Conservation (phyloP, 2,329 filamentous ascomycete genomes). For the Stenocarpella maydis region DNA sequence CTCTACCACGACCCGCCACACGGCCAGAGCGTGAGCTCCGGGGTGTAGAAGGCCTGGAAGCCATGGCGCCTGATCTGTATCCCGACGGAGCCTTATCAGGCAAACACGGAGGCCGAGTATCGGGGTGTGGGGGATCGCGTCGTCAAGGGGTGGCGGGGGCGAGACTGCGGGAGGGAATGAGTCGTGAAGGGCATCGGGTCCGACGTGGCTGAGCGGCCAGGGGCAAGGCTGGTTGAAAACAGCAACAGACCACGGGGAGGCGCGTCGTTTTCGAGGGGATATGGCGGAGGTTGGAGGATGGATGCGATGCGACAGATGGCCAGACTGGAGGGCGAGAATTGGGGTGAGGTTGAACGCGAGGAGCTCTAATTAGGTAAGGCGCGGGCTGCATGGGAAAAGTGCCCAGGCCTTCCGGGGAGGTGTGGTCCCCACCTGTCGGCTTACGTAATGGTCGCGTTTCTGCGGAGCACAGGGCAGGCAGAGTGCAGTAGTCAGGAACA, state of each 20-base stretch:
- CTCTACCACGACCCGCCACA: conserved; percentile 52
- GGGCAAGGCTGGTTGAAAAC: not conserved
- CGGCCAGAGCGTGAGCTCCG: conserved; percentile 35
- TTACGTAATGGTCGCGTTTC: not conserved
- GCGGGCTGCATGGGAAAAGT: conserved; percentile 1
- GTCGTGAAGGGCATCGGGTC: conserved; percentile 33
- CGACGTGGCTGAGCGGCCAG: conserved; percentile 21
- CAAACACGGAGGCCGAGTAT: not conserved
- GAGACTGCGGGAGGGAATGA: conserved; percentile 22
- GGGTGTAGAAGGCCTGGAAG: conserved; percentile 33
- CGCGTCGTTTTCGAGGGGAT: conserved; percentile 17
- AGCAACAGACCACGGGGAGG: not conserved
- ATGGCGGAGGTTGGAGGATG: conserved; percentile 17
- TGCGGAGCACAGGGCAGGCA: not conserved
- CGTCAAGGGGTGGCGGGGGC: conserved; percentile 35
- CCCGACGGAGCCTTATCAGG: conserved; percentile 11
- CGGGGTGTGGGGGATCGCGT: conserved; percentile 30
- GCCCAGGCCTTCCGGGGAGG: not conserved
- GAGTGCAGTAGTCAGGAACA: conserved; percentile 24
- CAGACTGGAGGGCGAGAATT: conserved; percentile 31
- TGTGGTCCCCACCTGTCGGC: conserved; percentile 14
- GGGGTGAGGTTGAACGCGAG: conserved; percentile 33
- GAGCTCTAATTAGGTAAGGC: conserved; percentile 31
- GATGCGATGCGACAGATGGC: conserved; percentile 33
- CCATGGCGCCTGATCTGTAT: conserved; percentile 21